These are phyloP conservation scores for Rhododendron molle DNA, from an alignment of 148 eudicot genomes.

Conservation along the genomic window DNA sequence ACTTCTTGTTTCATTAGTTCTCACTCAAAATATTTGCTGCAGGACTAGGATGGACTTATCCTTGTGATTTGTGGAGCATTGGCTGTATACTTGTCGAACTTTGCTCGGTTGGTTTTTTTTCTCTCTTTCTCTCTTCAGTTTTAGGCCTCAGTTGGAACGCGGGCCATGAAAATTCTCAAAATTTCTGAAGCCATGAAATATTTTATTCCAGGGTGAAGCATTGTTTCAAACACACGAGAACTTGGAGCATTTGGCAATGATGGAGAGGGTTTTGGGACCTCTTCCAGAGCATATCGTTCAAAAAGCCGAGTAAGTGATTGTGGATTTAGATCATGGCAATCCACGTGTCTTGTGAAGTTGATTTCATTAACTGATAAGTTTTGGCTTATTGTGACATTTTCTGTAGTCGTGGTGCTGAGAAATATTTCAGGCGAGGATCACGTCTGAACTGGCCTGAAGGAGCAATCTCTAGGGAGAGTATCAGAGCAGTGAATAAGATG, in stretches of 20 bases:
- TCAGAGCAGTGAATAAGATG: constrained; percentile 70
- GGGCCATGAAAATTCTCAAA: background rate
- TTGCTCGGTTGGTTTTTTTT: constrained; percentile 49
- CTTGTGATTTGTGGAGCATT: constrained; percentile 88
- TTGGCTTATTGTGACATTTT: background rate
- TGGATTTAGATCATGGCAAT: background rate
- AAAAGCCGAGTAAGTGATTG: constrained; percentile 54
- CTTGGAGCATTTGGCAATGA: constrained; percentile 89
- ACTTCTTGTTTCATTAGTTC: background rate
- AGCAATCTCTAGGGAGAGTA: constrained; percentile 76
- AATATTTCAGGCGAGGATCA: constrained; percentile 61
- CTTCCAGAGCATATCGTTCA: constrained; percentile 64
- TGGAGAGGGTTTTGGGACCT: constrained; percentile 86
- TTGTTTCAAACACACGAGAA: constrained; percentile 86
- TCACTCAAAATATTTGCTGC: constrained; percentile 14
- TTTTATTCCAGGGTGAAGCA: constrained; percentile 61
- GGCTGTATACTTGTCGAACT: constrained; percentile 88
- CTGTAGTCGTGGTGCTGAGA: constrained; percentile 63
- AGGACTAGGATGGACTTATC: constrained; percentile 87
- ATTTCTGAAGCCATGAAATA: background rate
- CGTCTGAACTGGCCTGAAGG: constrained; percentile 89
- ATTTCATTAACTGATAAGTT: background rate
- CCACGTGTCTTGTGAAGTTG: background rate
- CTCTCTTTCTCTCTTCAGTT: background rate
- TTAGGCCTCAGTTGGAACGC: background rate